phyloP scores from a whole-genome alignment of 768 basidiomycete genomes.

The Agaricus blazei region DNA sequence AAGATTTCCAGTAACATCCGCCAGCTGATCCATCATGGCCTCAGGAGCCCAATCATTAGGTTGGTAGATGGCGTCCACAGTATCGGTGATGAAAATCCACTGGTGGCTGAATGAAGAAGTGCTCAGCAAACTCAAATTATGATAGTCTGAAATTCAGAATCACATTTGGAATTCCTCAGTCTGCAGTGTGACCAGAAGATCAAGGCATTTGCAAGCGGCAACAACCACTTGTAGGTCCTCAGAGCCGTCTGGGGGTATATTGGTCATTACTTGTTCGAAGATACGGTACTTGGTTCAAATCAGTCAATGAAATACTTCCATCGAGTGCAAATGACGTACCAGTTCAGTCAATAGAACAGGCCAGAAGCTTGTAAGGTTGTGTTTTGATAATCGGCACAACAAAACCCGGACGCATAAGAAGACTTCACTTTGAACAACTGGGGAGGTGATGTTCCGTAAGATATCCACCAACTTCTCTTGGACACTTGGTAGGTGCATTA shows the following conservation, averaged over 20 bases:
- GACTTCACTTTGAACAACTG: constrained; percentile 89
- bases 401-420: constrained; percentile 91
- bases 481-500: constrained; percentile 87
- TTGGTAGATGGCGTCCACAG: constrained; percentile 89
- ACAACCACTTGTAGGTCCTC: constrained; percentile 81
- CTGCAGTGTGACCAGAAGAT: constrained; percentile 87
- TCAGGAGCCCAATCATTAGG: constrained; percentile 81
- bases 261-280: constrained; percentile 74
- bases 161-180: constrained; percentile 99
- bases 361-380: constrained; percentile 95
- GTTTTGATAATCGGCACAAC: constrained; percentile 83
- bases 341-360: constrained; percentile 92
- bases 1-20: constrained; percentile 73
- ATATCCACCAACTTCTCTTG: constrained; percentile 97
- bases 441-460: constrained; percentile 70
- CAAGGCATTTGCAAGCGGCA: constrained; percentile 90
- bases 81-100: constrained; percentile 99
- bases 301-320: neutral
- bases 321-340: constrained; percentile 34
- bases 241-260: constrained; percentile 73
- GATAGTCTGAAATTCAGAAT: constrained; percentile 7
- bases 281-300: constrained; percentile 65
- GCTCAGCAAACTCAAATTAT: constrained; percentile 5
- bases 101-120: constrained; percentile 60
- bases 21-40: constrained; percentile 86